Evolutionary conservation across 164 flowering plant species (phyloP), one percentile per base, ranked within the genome.

Genomic region (Aristolochia californica): DNA sequence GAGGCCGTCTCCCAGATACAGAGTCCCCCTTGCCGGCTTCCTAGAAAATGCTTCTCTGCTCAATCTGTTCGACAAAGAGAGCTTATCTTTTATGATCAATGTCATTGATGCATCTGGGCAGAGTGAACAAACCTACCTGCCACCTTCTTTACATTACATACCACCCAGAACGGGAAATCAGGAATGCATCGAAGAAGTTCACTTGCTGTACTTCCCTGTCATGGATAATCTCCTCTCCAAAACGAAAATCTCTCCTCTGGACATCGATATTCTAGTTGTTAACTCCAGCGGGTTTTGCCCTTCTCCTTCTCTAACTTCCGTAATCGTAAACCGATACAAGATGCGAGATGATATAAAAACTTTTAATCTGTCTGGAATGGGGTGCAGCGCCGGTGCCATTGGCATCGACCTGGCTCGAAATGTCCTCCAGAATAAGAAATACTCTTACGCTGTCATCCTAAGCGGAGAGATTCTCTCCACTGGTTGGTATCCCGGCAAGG

Each of bases 291-390:
- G 79, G 2, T 83, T 83, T 60, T 80, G 81, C 55, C 89, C 87
- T 1, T 53, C 74, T 0, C 96, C 91, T 14, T 81, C 91, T 3
- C 78, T 87, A 4, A 62, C 89, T 16, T 75, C 96, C 62, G 74
- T 80, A 2, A 55, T 87, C 43, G 56, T 83, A 58, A 83, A 83
- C 78, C 66, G 55, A 48, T 87, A 59, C 76, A 51, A 61, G 52
- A 62, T 84, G 82, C 74, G 78, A 63, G 59, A 48, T 16, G 79
- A 84, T 43, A 53, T 84, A 0, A 84, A 80, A 57, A 80, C 74
- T 75, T 87, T 58, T 30, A 84, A 68, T 43, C 57, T 87, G 22
- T 78, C 83, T 0, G 96, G 96, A 5, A 84, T 84, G 96, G 96
- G 96, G 13, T 87, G 96, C 68, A 80, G 91, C 53, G 88, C 89